Conservation (phyloP, 2,329 filamentous ascomycete species). For the Aureobasidium vineae region DNA sequence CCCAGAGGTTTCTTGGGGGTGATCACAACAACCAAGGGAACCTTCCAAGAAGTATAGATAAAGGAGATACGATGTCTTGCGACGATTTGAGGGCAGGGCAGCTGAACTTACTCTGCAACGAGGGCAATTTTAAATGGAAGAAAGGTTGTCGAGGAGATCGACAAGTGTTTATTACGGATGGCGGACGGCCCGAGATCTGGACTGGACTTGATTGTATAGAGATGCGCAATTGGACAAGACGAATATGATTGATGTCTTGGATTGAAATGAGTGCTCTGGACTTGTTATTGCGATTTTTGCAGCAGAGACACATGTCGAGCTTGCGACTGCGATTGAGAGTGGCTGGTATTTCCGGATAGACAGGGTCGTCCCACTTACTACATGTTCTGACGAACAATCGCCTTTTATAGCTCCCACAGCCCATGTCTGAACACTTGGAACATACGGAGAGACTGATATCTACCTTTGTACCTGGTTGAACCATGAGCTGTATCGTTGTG, state of each 20-base stretch:
- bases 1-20: not conserved
- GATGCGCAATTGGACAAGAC: not conserved
- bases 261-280: not conserved
- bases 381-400: not conserved
- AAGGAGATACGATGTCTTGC: not conserved
- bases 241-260: not conserved
- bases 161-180: not conserved
- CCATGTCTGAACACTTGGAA: not conserved
- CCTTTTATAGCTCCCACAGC: not conserved
- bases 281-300: not conserved
- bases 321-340: not conserved
- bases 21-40: not conserved
- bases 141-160: conserved; percentile 12
- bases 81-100: not conserved
- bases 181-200: not conserved
- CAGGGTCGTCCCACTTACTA: not conserved
- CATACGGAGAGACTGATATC: not conserved
- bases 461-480: not conserved
- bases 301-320: not conserved
- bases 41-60: not conserved
- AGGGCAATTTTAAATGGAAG: not conserved
- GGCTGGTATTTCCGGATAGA: not conserved
- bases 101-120: not conserved
- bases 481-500: accelerated
- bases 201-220: not conserved